These are phyloP conservation scores for Colletotrichum abscissum DNA, from an alignment of 2,329 filamentous ascomycete genomes.

Conservation along the genomic window DNA sequence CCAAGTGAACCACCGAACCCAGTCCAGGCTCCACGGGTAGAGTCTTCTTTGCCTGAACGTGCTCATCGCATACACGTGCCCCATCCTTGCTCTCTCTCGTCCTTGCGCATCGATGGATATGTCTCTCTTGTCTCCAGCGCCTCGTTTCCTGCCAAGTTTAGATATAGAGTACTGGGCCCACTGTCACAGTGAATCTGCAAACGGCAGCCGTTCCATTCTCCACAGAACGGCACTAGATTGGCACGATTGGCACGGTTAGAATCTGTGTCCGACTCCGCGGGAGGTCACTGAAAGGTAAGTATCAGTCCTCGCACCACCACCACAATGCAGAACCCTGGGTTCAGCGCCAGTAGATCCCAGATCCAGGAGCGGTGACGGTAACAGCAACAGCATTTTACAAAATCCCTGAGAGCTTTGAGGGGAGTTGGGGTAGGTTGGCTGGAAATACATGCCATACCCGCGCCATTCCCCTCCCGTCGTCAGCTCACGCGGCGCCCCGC, in stretches of 20 bases:
- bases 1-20: not conserved
- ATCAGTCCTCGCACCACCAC: not conserved
- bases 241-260: not conserved
- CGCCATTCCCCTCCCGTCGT: slow-evolving; percentile 31
- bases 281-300: not conserved
- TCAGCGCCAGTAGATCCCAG: slow-evolving; percentile 3
- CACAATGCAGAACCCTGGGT: not conserved
- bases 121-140: not conserved
- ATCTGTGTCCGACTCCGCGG: not conserved
- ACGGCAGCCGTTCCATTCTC: slow-evolving; percentile 26
- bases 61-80: not conserved
- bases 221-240: not conserved
- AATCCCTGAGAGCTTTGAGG: no score
- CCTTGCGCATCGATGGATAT: not conserved
- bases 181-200: slow-evolving; percentile 18
- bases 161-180: not conserved
- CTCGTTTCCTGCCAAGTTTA: slow-evolving; percentile 8
- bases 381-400: not conserved
- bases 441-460: slow-evolving; percentile 4
- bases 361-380: slow-evolving; percentile 17
- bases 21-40: not conserved
- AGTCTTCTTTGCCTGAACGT: not conserved
- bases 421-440: not conserved
- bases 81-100: not conserved
- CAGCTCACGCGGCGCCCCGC: slow-evolving; percentile 27